A percentile compares a stretch with the other conserved stretches of the same genome.
These are phyloP conservation scores for Musa acuminata DNA, from an alignment of 176 grass and related monocot species.

Conservation along the genomic window DNA sequence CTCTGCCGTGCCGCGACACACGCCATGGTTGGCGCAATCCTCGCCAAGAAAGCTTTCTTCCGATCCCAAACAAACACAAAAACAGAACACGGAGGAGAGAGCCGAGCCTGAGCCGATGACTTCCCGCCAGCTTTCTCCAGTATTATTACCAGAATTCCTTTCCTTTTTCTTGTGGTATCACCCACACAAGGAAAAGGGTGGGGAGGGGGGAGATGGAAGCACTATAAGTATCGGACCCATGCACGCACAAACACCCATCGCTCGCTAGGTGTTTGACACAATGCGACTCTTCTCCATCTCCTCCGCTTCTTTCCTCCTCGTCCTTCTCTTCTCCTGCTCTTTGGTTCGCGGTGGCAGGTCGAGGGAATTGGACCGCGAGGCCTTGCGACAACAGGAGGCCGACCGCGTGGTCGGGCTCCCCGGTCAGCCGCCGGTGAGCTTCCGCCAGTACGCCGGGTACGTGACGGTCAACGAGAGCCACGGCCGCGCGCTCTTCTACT, in stretches of 20 bases:
- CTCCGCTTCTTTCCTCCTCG: constrained; percentile 2
- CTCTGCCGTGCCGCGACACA: not conserved
- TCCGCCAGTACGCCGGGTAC: constrained; percentile 86
- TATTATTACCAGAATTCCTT: no score
- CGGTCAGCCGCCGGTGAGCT: constrained; percentile 66
- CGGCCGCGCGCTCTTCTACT: constrained; percentile 96
- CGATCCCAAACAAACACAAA: no score
- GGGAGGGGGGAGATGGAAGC: not conserved
- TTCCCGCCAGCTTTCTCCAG: no score
- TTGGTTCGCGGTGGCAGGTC: not conserved
- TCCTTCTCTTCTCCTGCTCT: constrained; percentile 17
- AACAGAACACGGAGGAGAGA: no score
- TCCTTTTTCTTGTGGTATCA: not conserved
- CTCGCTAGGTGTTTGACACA: not conserved
- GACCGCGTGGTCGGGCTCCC: constrained; percentile 59
- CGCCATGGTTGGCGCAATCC: not conserved
- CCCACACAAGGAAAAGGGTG: not conserved
- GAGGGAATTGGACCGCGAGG: constrained; percentile 15
- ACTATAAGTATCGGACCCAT: not conserved
- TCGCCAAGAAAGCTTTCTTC: not conserved
- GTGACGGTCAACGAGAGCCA: constrained; percentile 73
- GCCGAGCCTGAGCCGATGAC: no score
- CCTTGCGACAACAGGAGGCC: constrained; percentile 48
- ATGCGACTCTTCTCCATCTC: constrained; percentile 9
- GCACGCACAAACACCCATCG: not conserved